These are phyloP conservation scores for Thalassiosira hispida DNA, from an alignment of 352 stramenopile species.

Conservation along the genomic window DNA sequence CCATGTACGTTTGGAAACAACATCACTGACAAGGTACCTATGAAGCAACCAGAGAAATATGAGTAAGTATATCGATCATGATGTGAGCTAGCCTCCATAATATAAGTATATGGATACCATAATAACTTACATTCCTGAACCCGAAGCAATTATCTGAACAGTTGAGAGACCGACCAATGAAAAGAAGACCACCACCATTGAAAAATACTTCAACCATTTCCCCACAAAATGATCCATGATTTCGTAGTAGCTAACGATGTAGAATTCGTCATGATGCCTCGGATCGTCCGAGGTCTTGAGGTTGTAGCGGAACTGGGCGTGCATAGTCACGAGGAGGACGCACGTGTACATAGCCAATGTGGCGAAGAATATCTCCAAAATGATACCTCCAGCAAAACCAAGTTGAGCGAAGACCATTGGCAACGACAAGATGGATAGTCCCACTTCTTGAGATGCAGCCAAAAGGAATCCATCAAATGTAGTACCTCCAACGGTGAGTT, in stretches of 20 bases:
- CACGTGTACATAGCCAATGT: conserved; percentile 36
- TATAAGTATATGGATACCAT: too few species aligned
- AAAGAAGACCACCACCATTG: conserved; percentile 39
- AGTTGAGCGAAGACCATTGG: not conserved
- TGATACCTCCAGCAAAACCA: conserved; percentile 23
- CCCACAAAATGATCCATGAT: conserved; percentile 29
- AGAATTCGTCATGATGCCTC: not conserved
- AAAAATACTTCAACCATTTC: conserved; percentile 10
- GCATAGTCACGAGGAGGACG: conserved; percentile 31
- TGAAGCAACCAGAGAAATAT: not conserved
- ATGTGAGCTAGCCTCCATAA: too few species aligned
- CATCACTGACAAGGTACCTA: conserved; percentile 16
- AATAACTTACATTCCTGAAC: not conserved
- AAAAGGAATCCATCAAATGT: conserved; percentile 47
- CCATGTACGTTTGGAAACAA: conserved; percentile 30
- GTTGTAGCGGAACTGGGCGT: conserved; percentile 28
- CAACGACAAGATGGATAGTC: conserved; percentile 34
- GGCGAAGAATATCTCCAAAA: conserved; percentile 35
- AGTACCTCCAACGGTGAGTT: too few species aligned
- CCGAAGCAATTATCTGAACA: conserved; percentile 36
- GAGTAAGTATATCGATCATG: too few species aligned
- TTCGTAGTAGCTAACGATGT: conserved; percentile 7
- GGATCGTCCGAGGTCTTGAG: conserved; percentile 10
- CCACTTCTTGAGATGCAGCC: not conserved
- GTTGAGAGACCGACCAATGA: conserved; percentile 20